Base-by-base conservation (phyloP, 768 basidiomycete genomes). In the Fibroporia radiculosa region DNA sequence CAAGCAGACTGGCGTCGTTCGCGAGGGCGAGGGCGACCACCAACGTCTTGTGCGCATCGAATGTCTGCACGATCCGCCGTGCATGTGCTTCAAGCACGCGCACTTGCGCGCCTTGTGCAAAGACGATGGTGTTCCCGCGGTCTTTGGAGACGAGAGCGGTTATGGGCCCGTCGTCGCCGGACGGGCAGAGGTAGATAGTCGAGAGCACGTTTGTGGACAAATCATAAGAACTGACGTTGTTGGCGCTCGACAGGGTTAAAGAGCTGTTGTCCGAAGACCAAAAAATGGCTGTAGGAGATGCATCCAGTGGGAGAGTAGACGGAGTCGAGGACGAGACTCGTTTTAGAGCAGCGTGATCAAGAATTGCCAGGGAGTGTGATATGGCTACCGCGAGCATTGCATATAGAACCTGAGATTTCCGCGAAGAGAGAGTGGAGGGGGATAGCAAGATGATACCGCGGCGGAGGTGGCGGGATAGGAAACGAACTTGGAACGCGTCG, bases 181-280 rank as follows among this genome's bases (percentile, higher is more conserved):
- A 63, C 1, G 59, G 46, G 14, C 62, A 59, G 11, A 53, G 44
- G 47, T 73, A 72, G 6, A 83, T 49, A 12, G 69, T 66, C 34
- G 67, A 65, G 39, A 81, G 45, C 11, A 65, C 58, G 39, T 70
- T 68, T 13, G 71, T 67, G 1, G 66, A 57, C 13, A 73, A 60
- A 14, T 77, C 73, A 51, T 81, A 84, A 60, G 67, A 67, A 44
- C 73, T 69, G 51, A 87, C 72, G 3, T 56, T 60, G 18, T 68
- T 57, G 32, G 64, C 51, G 8, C 71, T 73, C 1, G 77, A 66
- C 28, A 86, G 56, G 54, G 75, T 83, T 19, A 86, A 68, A 47
- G 59, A 63, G 24, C 66, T 60, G 48, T 74, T 77, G 59, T 84
- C 77, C 2, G 67, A 58, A 14, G 79, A 69, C 84, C 84, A 87